Evolutionary conservation across 257 asterid genomes (phyloP).

Genomic region (Mitragyna speciosa): DNA sequence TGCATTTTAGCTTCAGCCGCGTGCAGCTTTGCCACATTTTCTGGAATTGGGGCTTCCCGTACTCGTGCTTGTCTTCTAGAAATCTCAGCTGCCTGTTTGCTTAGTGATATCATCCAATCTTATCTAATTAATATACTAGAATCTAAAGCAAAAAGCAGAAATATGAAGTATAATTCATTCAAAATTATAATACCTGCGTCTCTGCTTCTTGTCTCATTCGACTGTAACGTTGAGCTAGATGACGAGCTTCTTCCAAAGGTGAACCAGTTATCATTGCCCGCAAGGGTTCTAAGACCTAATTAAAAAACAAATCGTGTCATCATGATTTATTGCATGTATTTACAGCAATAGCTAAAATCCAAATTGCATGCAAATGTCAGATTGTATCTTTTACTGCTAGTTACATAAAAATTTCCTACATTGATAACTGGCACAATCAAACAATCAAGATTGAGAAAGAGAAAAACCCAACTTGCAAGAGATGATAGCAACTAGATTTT

Average conservation of each 20-base stretch:
- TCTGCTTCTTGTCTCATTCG: conserved; percentile 98
- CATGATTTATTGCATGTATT: not conserved
- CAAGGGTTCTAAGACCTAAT: conserved; percentile 90
- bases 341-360: not conserved
- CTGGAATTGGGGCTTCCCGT: conserved; percentile 93
- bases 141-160: not conserved
- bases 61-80: conserved; percentile 92
- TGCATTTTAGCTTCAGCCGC: conserved; percentile 91
- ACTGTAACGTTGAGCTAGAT: conserved; percentile 97
- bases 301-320: not conserved
- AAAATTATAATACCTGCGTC: conserved; percentile 56
- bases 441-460: not conserved
- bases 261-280: conserved; percentile 79
- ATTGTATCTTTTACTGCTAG: no score
- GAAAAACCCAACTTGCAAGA: no score
- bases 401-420: no score
- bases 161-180: not conserved
- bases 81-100: conserved; percentile 85
- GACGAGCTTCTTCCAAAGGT: conserved; percentile 98
- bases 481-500: not conserved
- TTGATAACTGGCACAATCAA: not conserved
- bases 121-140: not conserved
- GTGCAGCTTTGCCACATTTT: conserved; percentile 84
- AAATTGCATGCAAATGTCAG: conserved; percentile 5
- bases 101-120: conserved; percentile 12